phyloP scores from a whole-genome alignment of 768 basidiomycete genomes.

The Roridomyces roridus region DNA sequence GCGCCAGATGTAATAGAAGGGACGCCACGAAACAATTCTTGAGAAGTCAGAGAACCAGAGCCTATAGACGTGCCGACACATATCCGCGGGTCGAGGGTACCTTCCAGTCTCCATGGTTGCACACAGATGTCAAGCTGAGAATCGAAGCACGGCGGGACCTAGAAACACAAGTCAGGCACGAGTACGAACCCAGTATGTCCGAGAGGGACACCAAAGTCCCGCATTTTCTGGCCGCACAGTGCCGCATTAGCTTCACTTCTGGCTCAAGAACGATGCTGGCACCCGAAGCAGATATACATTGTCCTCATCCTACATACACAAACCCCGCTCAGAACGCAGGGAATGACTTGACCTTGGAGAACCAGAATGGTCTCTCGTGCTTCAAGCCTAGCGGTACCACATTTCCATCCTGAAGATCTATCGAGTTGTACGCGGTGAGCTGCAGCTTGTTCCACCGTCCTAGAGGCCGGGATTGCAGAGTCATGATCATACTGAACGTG shows the following conservation, averaged over 20 bases:
- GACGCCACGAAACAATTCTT: constrained; percentile 1
- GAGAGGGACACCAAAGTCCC: too few species aligned
- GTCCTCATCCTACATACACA: too few species aligned
- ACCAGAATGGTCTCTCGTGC: constrained; percentile 92
- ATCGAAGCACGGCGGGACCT: too few species aligned
- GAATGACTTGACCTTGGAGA: constrained; percentile 85
- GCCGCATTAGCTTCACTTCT: too few species aligned
- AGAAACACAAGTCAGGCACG: too few species aligned
- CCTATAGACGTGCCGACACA: constrained; percentile 6
- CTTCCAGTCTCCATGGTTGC: not conserved
- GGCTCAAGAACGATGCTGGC: too few species aligned
- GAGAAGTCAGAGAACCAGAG: not conserved
- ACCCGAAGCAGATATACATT: not conserved
- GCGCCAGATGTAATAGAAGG: constrained; percentile 9
- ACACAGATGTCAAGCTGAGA: too few species aligned
- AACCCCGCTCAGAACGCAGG: constrained; percentile 4
- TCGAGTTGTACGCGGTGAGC: constrained; percentile 73
- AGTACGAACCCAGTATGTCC: too few species aligned
- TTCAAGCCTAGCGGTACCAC: constrained; percentile 71
- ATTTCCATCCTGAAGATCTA: constrained; percentile 80
- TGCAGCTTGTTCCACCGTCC: constrained; percentile 88
- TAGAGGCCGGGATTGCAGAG: constrained; percentile 75
- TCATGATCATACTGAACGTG: constrained; percentile 75
- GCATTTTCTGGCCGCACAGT: too few species aligned
- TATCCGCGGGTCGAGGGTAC: constrained; percentile 5